Evolutionary conservation across 164 flowering plant genomes (phyloP).

Genomic region (Kalanchoe fedtschenkoi): DNA sequence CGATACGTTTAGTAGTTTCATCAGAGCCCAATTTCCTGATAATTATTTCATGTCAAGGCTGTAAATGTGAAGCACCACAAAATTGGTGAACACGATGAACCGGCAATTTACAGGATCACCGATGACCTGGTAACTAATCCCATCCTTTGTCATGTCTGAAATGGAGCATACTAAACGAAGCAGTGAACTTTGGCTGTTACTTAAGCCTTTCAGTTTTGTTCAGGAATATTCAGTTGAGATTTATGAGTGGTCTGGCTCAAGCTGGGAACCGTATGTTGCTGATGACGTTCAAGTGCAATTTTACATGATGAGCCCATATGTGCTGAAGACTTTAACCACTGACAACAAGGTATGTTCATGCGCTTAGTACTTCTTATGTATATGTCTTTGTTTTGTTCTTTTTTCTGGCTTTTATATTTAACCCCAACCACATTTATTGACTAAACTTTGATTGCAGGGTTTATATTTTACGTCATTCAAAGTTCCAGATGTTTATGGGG

Average conservation of each 20-base stretch:
- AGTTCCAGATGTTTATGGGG: slow-evolving; percentile 99
- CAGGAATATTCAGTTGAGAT: slow-evolving; percentile 89
- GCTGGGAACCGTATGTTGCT: slow-evolving; percentile 88
- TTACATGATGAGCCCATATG: slow-evolving; percentile 99
- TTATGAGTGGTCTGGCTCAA: slow-evolving; percentile 88
- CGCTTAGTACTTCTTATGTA: neutral
- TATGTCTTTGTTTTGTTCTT: neutral
- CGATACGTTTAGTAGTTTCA: neutral
- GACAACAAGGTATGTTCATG: slow-evolving; percentile 47
- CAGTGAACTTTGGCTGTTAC: neutral
- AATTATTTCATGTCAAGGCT: slow-evolving; percentile 33
- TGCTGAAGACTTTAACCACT: slow-evolving; percentile 72
- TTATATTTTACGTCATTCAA: slow-evolving; percentile 59
- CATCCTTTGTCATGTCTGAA: neutral
- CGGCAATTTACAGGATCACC: slow-evolving; percentile 80
- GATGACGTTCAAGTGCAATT: slow-evolving; percentile 95
- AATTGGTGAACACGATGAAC: slow-evolving; percentile 77
- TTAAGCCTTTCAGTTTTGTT: slow-evolving; percentile 14
- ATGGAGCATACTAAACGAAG: neutral
- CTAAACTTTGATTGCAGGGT: slow-evolving; percentile 42
- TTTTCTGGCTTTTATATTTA: neutral
- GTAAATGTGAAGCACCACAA: slow-evolving; percentile 72
- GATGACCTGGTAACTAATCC: slow-evolving; percentile 66
- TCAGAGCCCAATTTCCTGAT: neutral
- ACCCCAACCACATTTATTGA: neutral